phyloP scores from a whole-genome alignment of 2,329 filamentous ascomycete species.

The Aspergillus versicolor region DNA sequence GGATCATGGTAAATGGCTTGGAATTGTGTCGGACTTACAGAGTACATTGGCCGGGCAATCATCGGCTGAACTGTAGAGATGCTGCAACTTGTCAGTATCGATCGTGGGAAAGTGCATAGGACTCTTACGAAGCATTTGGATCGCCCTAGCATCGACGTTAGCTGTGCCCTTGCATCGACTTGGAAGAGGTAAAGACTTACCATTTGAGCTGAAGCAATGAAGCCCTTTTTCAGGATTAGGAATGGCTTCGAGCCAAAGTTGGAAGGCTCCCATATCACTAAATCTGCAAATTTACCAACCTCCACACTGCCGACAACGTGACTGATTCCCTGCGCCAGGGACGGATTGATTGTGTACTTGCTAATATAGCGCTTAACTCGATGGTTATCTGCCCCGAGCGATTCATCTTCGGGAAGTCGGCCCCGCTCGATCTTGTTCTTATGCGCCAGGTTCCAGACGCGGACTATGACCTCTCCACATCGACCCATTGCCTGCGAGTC shows the following conservation, averaged over 20 bases:
- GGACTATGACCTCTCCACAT: conserved; percentile 86
- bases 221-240: conserved; percentile 79
- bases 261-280: conserved; percentile 81
- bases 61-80: conserved; percentile 88
- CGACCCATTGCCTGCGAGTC: conserved; percentile 97
- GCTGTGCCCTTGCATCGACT: background rate
- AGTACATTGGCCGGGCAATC: conserved; percentile 64
- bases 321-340: conserved; percentile 83
- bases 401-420: conserved; percentile 71
- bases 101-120: too few relatives aligned
- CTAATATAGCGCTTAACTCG: conserved; percentile 88
- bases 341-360: conserved; percentile 96
- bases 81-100: too few relatives aligned
- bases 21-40: too few relatives aligned
- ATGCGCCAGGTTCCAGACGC: conserved; percentile 96
- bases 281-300: conserved; percentile 83
- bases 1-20: too few relatives aligned
- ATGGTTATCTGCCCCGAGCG: conserved; percentile 81
- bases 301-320: conserved; percentile 86
- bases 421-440: conserved; percentile 93
- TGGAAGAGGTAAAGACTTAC: conserved; percentile 45
- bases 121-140: conserved; percentile 63
- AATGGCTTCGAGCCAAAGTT: conserved; percentile 86
- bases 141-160: conserved; percentile 60
- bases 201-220: conserved; percentile 83